Conservation (phyloP, 257 asterid genomes). For the Primulina tabacum region DNA sequence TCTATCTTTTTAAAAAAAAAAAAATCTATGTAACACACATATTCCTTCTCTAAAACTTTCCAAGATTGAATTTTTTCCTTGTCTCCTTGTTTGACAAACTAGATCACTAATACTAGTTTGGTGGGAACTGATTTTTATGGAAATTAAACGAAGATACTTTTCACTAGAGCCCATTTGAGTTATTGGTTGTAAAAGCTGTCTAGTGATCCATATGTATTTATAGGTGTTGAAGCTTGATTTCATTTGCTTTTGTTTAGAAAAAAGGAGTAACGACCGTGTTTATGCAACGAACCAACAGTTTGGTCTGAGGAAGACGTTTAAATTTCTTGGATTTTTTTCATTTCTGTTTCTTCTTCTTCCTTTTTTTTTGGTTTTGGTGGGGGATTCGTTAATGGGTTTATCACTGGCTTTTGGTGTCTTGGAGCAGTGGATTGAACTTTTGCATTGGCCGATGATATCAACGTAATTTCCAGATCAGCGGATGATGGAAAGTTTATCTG, state of each 20-base stretch:
- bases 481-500: conserved; percentile 20
- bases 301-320: no score
- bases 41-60: not conserved
- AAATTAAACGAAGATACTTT: not conserved
- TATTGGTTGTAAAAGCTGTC: not conserved
- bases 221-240: not conserved
- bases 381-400: not conserved
- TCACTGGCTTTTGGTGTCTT: conserved; percentile 4
- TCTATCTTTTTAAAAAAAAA: not conserved
- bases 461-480: conserved; percentile 29
- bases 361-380: not conserved
- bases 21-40: not conserved
- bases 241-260: no score
- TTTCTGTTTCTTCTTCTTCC: not conserved
- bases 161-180: not conserved
- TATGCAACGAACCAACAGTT: no score
- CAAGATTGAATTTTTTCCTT: not conserved
- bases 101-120: no score
- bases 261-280: no score
- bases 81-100: not conserved
- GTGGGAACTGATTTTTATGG: not conserved
- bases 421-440: conserved; percentile 12
- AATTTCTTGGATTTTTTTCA: not conserved
- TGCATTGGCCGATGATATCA: conserved; percentile 26
- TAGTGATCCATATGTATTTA: not conserved